Evolutionary conservation across 2,329 filamentous ascomycete genomes (phyloP).

Genomic region (Aspergillus glaucus): DNA sequence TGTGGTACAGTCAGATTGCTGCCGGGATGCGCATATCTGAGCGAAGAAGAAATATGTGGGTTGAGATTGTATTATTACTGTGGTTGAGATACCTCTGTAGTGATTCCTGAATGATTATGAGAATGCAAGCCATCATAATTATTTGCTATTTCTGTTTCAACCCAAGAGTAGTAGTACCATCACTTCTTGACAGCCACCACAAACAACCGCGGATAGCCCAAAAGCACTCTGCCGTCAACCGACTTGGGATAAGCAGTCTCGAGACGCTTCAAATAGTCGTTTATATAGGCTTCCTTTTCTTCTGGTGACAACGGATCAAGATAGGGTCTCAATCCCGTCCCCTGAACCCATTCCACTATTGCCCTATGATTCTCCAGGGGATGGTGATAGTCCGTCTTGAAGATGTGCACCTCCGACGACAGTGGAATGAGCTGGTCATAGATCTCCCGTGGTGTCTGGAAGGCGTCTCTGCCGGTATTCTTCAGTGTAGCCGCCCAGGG

Average conservation of each 20-base stretch:
- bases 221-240: conserved; percentile 48
- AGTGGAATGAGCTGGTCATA: conserved; percentile 46
- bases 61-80: neutral
- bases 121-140: no score
- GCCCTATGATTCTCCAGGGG: conserved; percentile 42
- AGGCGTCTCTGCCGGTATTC: conserved; percentile 38
- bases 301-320: conserved; percentile 42
- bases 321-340: conserved; percentile 52
- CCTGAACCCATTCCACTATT: conserved; percentile 56
- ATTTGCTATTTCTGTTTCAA: neutral
- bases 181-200: conserved; percentile 39
- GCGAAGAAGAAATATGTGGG: neutral
- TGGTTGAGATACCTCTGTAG: no score
- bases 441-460: conserved; percentile 43
- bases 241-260: conserved; percentile 39
- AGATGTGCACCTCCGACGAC: conserved; percentile 44
- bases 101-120: no score
- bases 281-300: conserved; percentile 41
- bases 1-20: conserved; percentile 26
- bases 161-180: neutral
- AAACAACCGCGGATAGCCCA: conserved; percentile 54
- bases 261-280: conserved; percentile 43
- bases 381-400: conserved; percentile 52
- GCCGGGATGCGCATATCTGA: conserved; percentile 26
- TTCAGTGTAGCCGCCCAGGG: conserved; percentile 35